Evolutionary conservation across 164 flowering plant genomes (phyloP), one percentile per base, ranked within the genome.

Genomic region (Chloranthus sessilifolius): DNA sequence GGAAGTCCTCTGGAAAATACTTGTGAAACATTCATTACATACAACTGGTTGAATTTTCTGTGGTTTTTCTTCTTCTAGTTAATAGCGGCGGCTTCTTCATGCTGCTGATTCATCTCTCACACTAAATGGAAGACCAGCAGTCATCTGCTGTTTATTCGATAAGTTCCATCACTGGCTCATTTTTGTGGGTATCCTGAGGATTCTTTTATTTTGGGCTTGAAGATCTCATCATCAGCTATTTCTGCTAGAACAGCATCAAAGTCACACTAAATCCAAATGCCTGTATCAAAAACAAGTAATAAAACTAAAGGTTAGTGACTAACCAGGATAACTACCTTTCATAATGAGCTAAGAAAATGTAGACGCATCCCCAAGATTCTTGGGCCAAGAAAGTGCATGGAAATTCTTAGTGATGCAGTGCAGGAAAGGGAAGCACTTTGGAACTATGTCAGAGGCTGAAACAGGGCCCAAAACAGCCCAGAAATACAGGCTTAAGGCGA

Each of bases 151-250:
- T 85, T 75, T 92, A 87, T 28, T 88, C 96, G 29, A 97, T 96
- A 30, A 89, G 66, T 61, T 94, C 99, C 61, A 63, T 75, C 77
- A 94, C 56, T 14, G 83, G 68, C 75, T 80, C 50, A 68, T 72
- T 57, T 61, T 64, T 34, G 8, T 61, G 72, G 75, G 61, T 58
- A 31, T 22, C 20, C 8, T 2, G 11, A 25, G 15, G 41, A 38
- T 58, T 50, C 37, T 42, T 54, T 54, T 19, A 22, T 40, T 49
- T 40, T 15, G n/a, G n/a, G n/a, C n/a, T n/a, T n/a, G n/a, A n/a
- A n/a, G n/a, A n/a, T n/a, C n/a, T n/a, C n/a, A n/a, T 89, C 97
- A 59, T 71, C 78, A 72, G 89, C 88, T 74, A 94, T 80, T 65
- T 94, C 97, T 6, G 78, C 88, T 28, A 89, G 68, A 57, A 94